Evolutionary conservation across 163 green algal genomes (phyloP).

Genomic region (Scenedesmus sp.): DNA sequence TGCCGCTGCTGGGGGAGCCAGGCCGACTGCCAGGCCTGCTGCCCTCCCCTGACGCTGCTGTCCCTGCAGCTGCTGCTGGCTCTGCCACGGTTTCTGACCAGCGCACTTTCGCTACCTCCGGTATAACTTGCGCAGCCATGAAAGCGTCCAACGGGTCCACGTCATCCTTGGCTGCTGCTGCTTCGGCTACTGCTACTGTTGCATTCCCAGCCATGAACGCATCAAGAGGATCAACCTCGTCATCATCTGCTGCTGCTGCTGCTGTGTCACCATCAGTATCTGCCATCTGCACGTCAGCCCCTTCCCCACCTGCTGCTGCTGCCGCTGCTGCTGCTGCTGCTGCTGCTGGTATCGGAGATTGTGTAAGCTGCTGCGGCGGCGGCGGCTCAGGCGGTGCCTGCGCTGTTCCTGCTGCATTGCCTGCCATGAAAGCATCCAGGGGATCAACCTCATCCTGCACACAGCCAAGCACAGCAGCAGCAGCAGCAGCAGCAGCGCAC

Average conservation of each 20-base stretch:
- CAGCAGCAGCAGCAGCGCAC: conserved; percentile 3
- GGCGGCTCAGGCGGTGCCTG: conserved; percentile 10
- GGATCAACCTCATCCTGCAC: conserved; percentile 58
- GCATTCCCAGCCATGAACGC: background rate
- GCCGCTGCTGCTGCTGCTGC: conserved; percentile 5
- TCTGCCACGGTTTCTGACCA: background rate
- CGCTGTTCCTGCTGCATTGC: conserved; percentile 45
- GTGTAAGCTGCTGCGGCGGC: background rate
- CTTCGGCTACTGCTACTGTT: background rate
- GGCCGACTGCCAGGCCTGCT: conserved; percentile 24
- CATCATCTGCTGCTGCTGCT: conserved; percentile 30
- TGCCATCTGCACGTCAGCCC: conserved; percentile 12
- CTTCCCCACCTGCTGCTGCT: conserved; percentile 29
- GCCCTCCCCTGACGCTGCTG: conserved; percentile 40
- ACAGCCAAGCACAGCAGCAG: background rate
- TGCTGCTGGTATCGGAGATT: background rate
- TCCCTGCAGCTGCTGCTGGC: conserved; percentile 5
- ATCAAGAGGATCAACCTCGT: conserved; percentile 9
- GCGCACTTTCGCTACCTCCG: conserved; percentile 54
- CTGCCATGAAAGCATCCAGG: conserved; percentile 65
- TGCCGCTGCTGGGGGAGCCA: conserved; percentile 16
- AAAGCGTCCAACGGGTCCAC: conserved; percentile 80
- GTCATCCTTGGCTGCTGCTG: conserved; percentile 49
- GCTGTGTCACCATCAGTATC: conserved; percentile 12
- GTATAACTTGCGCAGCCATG: conserved; percentile 72